Evolutionary conservation across 345 rosid species (phyloP), one percentile per base, ranked within the genome.

Genomic region (Clarkia xantiana): DNA sequence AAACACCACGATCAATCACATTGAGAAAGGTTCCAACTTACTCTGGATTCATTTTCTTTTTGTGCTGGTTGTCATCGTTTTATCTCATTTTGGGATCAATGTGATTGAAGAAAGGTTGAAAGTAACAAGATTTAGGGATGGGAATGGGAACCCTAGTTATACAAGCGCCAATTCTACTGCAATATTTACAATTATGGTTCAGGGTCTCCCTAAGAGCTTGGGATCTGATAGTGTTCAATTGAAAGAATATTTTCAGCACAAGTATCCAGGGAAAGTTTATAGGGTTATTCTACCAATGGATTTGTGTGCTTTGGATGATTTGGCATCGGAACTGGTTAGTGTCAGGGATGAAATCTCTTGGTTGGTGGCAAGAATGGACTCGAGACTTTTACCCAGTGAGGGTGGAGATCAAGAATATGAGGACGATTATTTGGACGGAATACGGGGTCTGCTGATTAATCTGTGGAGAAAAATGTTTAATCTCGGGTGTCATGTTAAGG

Each of bases 111-210:
- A 70, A 51, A 69, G 94, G 66, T 45, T 84, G 41, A 91, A 63
- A 55, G 66, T 84, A 25, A 91, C 98, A 64, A 84, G 98, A 61
- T 86, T 84, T 71, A 83, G 94, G 65, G 94, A 86, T 67, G 97
- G 80, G 49, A 81, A 90, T 70, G 94, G 94, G 53, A 89, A 90
- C 68, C 65, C 84, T 19, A 90, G 91, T 34, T 77, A 77, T 42
- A 74, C 83, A 0, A 68, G 62, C 39, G 68, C 76, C 11, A 74
- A 71, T 72, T 81, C 94, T 0, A 84, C 85, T 39, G 93, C 98
- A 0, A 71, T 86, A 60, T 86, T 84, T 61, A 81, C 94, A 1
- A 66, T 91, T 14, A 84, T 91, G 93, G 75, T 86, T 39, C 89
- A 84, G 57, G 98, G 98, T 34, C 63, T 91, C 67, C 94, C 96